These are phyloP conservation scores for Cercophora scortea DNA, from an alignment of 495 filamentous ascomycete genomes.

Conservation along the genomic window DNA sequence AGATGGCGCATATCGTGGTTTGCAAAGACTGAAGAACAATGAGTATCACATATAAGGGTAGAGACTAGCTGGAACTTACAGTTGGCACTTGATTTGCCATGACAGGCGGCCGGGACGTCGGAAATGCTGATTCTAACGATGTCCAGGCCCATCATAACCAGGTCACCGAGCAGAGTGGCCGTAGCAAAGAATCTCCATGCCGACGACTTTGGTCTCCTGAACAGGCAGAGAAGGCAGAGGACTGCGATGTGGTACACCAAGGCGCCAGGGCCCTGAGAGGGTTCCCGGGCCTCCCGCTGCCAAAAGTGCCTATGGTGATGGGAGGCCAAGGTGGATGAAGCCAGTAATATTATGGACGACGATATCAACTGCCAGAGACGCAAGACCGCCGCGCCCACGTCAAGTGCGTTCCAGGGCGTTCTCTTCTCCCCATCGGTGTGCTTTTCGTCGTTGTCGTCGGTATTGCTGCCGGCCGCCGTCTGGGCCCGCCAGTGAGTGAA, in stretches of 20 bases:
- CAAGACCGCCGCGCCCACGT: background rate
- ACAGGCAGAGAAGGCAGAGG: constrained; percentile 1
- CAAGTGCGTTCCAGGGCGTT: background rate
- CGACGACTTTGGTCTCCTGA: constrained; percentile 1
- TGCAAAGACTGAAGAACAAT: background rate
- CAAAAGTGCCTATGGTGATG: background rate
- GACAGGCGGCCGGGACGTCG: constrained; percentile 5
- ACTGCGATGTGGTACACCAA: constrained; percentile 5
- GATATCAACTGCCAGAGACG: background rate
- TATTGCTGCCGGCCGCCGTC: too few species aligned
- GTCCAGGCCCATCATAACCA: constrained; percentile 10
- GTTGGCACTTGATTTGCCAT: background rate
- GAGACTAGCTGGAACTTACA: background rate
- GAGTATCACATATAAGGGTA: too few species aligned
- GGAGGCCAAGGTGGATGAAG: background rate
- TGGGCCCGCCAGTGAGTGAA: too few species aligned
- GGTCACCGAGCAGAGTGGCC: constrained; percentile 8
- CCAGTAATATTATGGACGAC: background rate
- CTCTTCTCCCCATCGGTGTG: background rate
- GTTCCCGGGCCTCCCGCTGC: too few species aligned
- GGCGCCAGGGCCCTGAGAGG: background rate
- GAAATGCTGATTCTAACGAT: constrained; percentile 6
- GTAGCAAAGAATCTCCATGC: constrained; percentile 7
- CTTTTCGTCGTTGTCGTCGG: background rate
- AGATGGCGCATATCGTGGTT: background rate